Conservation (phyloP, 1,284 basidiomycete species). For the Ganoderma sp. region DNA sequence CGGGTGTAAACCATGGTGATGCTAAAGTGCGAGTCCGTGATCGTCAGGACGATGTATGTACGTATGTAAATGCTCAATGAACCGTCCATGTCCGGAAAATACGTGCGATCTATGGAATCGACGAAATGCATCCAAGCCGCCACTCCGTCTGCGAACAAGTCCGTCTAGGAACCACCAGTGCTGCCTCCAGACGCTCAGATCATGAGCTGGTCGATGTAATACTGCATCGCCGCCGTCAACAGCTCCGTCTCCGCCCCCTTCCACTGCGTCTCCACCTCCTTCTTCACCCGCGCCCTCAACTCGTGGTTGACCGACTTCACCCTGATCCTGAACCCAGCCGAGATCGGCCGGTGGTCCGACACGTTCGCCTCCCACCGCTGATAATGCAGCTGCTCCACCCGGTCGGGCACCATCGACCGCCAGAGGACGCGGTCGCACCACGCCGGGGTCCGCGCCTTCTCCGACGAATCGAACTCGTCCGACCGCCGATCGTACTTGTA, state of each 20-base stretch:
- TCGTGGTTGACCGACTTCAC: constrained; percentile 75
- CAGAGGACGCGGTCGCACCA: constrained; percentile 97
- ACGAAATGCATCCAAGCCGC: neutral
- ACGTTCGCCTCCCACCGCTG: constrained; percentile 82
- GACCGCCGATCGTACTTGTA: constrained; percentile 94
- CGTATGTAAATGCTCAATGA: neutral
- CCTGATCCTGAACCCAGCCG: constrained; percentile 74
- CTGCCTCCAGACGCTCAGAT: constrained; percentile 26
- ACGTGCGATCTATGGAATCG: constrained; percentile 1
- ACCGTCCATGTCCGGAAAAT: constrained; percentile 5
- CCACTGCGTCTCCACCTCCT: constrained; percentile 66
- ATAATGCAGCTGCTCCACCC: constrained; percentile 72
- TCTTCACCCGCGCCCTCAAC: constrained; percentile 59
- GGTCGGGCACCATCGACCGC: constrained; percentile 62
- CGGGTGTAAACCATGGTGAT: constrained; percentile 13
- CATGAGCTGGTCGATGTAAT: constrained; percentile 52
- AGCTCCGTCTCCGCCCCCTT: constrained; percentile 58
- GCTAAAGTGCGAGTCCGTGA: constrained; percentile 3
- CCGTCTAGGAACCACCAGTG: neutral
- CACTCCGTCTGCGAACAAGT: neutral
- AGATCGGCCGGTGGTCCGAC: constrained; percentile 87
- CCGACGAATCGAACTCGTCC: constrained; percentile 83
- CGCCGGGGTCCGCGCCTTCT: constrained; percentile 88
- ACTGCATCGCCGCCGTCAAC: constrained; percentile 56
- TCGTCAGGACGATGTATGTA: neutral